These are phyloP conservation scores for Hirschfeldia incana DNA, from an alignment of 345 rosid species.

Conservation along the genomic window DNA sequence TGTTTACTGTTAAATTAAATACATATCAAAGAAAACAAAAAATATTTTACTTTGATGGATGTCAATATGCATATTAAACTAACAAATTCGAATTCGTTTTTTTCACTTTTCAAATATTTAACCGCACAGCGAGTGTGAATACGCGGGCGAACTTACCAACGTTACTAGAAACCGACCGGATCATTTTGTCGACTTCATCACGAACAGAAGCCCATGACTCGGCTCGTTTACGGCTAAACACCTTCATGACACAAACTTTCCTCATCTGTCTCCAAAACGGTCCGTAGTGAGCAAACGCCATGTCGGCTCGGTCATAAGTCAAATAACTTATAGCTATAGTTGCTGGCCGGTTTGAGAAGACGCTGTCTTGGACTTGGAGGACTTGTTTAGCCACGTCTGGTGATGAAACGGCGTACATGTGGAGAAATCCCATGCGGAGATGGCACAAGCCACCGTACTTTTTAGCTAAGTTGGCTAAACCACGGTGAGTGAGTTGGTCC, in stretches of 20 bases:
- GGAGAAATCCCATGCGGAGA: constrained; percentile 72
- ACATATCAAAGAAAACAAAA: not conserved
- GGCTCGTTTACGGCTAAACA: constrained; percentile 88
- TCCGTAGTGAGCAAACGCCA: constrained; percentile 97
- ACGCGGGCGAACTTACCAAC: constrained; percentile 39
- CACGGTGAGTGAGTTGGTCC: constrained; percentile 94
- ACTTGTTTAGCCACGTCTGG: constrained; percentile 79
- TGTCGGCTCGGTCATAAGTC: constrained; percentile 87
- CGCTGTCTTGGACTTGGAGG: constrained; percentile 80
- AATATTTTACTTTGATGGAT: not conserved
- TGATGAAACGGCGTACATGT: constrained; percentile 69
- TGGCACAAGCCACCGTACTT: constrained; percentile 82
- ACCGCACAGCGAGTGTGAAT: not conserved
- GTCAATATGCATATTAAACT: not conserved
- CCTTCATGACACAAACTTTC: constrained; percentile 82
- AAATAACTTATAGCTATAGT: constrained; percentile 77
- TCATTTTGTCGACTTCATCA: constrained; percentile 68
- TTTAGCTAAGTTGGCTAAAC: constrained; percentile 62
- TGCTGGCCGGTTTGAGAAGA: constrained; percentile 87
- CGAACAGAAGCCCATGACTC: constrained; percentile 95
- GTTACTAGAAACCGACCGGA: constrained; percentile 45
- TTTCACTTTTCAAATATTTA: not conserved
- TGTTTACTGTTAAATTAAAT: not conserved
- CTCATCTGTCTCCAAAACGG: constrained; percentile 99
- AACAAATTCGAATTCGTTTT: no score